Evolutionary conservation across 169 alveolate genomes (phyloP).

Genomic region (Neospora caninum): DNA sequence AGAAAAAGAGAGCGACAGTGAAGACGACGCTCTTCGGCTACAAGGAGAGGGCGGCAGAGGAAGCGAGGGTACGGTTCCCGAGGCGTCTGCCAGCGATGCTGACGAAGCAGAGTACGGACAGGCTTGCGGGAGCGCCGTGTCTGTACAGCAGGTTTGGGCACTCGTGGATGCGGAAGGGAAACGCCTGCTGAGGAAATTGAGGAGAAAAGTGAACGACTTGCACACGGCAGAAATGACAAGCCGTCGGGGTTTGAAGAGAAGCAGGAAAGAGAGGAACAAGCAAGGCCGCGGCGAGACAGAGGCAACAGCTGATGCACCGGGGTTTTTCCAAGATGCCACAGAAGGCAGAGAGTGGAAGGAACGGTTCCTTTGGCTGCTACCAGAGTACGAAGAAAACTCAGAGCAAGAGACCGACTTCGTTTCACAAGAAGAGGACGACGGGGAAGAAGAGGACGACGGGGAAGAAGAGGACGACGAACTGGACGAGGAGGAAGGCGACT

Average conservation of each 20-base stretch:
- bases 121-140: neutral
- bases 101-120: neutral
- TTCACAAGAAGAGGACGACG: neutral
- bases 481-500: neutral
- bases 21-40: neutral
- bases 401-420: neutral
- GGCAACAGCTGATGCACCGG: neutral
- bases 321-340: neutral
- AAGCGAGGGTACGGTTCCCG: neutral
- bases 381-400: neutral
- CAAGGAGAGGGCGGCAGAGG: neutral
- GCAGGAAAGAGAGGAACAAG: neutral
- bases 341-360: slow-evolving; percentile 10
- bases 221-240: slow-evolving; percentile 5
- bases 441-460: neutral
- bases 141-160: slow-evolving; percentile 21
- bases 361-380: neutral
- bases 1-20: neutral
- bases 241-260: neutral
- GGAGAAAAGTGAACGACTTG: neutral
- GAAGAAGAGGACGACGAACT: neutral
- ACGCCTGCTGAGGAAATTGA: neutral
- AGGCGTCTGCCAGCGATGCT: neutral
- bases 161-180: slow-evolving; percentile 13
- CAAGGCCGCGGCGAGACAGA: neutral